Conservation (phyloP, 2,329 filamentous ascomycete genomes). For the Ustulina deusta region DNA sequence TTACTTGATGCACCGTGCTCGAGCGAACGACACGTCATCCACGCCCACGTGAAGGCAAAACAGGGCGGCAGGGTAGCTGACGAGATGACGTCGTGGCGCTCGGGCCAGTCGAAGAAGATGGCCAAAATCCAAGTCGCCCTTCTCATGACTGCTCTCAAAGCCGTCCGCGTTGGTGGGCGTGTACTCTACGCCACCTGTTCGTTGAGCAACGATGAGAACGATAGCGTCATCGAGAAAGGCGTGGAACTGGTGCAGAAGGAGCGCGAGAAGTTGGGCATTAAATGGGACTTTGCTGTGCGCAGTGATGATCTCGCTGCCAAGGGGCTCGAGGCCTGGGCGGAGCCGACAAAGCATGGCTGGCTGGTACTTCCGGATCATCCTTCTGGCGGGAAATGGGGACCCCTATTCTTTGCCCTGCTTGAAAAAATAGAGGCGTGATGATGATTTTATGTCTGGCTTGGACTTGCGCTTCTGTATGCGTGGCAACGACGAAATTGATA, state of each 20-base stretch:
- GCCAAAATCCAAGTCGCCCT: constrained; percentile 52
- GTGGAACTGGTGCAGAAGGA: constrained; percentile 53
- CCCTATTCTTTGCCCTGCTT: constrained; percentile 55
- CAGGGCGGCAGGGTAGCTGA: constrained; percentile 49
- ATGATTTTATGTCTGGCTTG: background rate
- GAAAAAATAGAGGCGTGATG: constrained; percentile 49
- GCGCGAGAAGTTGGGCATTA: constrained; percentile 50
- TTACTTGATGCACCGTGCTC: constrained; percentile 57
- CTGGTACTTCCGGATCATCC: constrained; percentile 56
- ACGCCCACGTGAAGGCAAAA: constrained; percentile 50
- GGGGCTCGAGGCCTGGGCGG: constrained; percentile 45
- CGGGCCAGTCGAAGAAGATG: constrained; percentile 52
- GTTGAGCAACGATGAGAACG: constrained; percentile 55
- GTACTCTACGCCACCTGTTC: constrained; percentile 58
- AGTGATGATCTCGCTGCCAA: constrained; percentile 41
- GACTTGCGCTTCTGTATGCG: background rate
- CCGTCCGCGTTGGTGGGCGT: constrained; percentile 51
- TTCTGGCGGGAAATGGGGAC: constrained; percentile 53
- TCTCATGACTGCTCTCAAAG: constrained; percentile 53
- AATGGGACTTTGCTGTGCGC: constrained; percentile 50
- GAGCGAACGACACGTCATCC: constrained; percentile 56
- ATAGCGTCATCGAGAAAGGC: constrained; percentile 54
- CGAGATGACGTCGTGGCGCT: constrained; percentile 55
- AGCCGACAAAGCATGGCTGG: constrained; percentile 54
- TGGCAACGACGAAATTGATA: background rate